Conservation (phyloP, 1,284 basidiomycete genomes). For the Leccinum solheimii region DNA sequence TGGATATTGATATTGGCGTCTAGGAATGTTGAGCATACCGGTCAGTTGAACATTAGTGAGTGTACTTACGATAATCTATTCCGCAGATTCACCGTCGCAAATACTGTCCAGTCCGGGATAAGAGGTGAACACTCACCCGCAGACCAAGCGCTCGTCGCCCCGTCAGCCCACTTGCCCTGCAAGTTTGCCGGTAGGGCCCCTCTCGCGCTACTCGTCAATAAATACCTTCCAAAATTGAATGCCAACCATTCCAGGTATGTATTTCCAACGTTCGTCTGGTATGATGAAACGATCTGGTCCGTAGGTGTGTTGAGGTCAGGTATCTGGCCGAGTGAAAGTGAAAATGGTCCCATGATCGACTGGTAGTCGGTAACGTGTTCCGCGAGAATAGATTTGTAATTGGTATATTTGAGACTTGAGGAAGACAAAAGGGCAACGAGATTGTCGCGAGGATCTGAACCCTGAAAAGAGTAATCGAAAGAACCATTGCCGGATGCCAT, state of each 20-base stretch:
- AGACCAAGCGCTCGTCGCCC: slow-evolving; percentile 55
- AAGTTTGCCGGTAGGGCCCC: slow-evolving; percentile 67
- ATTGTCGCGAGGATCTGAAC: slow-evolving; percentile 55
- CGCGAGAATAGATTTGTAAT: slow-evolving; percentile 40
- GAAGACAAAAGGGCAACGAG: slow-evolving; percentile 45
- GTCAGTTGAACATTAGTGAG: neutral
- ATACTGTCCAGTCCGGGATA: neutral
- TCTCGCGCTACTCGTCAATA: slow-evolving; percentile 61
- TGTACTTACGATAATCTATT: slow-evolving; percentile 59
- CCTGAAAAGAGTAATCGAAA: slow-evolving; percentile 60
- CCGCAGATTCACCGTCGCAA: neutral
- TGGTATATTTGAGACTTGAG: slow-evolving; percentile 28
- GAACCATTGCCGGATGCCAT: slow-evolving; percentile 58
- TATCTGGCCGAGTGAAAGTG: slow-evolving; percentile 59
- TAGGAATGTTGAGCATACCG: slow-evolving; percentile 25
- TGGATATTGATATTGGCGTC: slow-evolving; percentile 78
- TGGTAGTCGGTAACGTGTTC: slow-evolving; percentile 55
- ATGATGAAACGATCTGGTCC: slow-evolving; percentile 53
- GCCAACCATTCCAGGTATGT: slow-evolving; percentile 69
- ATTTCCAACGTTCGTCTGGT: slow-evolving; percentile 56
- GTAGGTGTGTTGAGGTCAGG: slow-evolving; percentile 55
- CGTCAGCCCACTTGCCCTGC: slow-evolving; percentile 71
- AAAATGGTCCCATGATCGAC: slow-evolving; percentile 47
- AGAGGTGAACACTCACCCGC: slow-evolving; percentile 47
- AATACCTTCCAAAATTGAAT: slow-evolving; percentile 73